A percentile compares a stretch with the other conserved stretches of the same genome.
Conservation (phyloP, 208 protist genomes). For the Leishmania mexicana region DNA sequence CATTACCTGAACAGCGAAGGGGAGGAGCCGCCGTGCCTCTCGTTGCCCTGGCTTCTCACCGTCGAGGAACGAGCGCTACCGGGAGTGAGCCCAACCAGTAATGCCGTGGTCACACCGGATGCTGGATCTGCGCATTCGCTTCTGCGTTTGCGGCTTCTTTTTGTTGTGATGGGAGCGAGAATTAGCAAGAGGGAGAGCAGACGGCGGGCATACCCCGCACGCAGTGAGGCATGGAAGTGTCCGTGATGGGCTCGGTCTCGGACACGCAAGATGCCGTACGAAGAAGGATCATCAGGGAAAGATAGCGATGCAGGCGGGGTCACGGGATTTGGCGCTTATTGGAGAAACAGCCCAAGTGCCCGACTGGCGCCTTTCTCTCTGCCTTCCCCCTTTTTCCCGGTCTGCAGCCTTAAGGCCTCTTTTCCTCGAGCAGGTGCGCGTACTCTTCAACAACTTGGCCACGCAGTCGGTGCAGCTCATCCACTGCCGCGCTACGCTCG, state of each 20-base stretch:
- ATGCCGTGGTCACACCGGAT: too few relatives aligned
- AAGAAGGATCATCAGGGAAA: neutral
- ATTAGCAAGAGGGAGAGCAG: neutral
- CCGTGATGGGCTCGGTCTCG: neutral
- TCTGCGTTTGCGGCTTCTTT: neutral
- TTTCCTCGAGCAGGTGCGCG: conserved; percentile 4
- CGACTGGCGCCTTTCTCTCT: neutral
- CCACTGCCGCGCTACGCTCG: neutral
- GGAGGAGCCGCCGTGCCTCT: neutral
- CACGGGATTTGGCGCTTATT: neutral
- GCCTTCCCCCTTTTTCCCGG: neutral
- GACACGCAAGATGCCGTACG: neutral
- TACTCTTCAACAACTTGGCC: neutral
- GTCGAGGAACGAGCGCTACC: neutral
- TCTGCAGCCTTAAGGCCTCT: neutral
- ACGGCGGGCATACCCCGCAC: neutral
- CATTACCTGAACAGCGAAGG: neutral
- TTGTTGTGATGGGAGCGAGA: neutral
- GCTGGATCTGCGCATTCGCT: neutral
- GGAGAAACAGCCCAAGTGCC: neutral
- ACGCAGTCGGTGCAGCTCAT: conserved; percentile 1
- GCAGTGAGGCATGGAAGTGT: neutral
- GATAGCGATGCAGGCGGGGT: neutral
- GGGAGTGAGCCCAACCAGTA: neutral
- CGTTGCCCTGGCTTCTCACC: neutral